Conservation (phyloP, 768 basidiomycete species). For the button mushroom (Agaricus bisporus) region DNA sequence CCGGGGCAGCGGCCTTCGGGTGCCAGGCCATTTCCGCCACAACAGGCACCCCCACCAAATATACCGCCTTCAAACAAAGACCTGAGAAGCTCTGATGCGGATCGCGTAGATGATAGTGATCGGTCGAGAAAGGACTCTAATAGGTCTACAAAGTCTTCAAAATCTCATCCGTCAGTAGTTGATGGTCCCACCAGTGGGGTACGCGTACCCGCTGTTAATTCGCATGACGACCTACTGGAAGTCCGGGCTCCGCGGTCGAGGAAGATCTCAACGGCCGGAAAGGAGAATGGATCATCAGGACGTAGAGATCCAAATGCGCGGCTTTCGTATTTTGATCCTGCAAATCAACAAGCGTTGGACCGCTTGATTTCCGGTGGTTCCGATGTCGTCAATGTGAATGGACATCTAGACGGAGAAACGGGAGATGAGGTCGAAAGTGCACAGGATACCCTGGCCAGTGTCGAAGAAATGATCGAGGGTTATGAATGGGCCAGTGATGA, state of each 20-base stretch:
- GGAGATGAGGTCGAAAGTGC: slow-evolving; percentile 58
- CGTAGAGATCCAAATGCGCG: slow-evolving; percentile 64
- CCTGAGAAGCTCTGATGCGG: neutral
- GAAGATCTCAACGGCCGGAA: slow-evolving; percentile 20
- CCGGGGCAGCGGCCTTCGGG: slow-evolving; percentile 10
- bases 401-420: slow-evolving; percentile 42
- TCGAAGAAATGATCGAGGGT: slow-evolving; percentile 98
- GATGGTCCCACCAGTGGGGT: slow-evolving; percentile 1
- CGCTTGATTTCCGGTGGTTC: slow-evolving; percentile 46
- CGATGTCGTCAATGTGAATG: slow-evolving; percentile 17
- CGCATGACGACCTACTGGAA: slow-evolving; percentile 13
- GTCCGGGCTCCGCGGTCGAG: slow-evolving; percentile 22
- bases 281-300: slow-evolving; percentile 22
- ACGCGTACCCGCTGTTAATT: slow-evolving; percentile 18
- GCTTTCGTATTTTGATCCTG: slow-evolving; percentile 78
- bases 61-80: neutral
- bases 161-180: neutral
- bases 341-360: slow-evolving; percentile 69
- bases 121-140: slow-evolving; percentile 7
- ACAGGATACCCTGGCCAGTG: slow-evolving; percentile 80
- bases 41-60: slow-evolving; percentile 9
- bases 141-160: neutral
- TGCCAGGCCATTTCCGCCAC: slow-evolving; percentile 14
- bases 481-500: slow-evolving; percentile 94
- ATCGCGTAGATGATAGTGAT: neutral